Evolutionary conservation across 2,329 filamentous ascomycete genomes (phyloP), one percentile per base, ranked within the genome.

Genomic region (Neodidymelliopsis sp.): DNA sequence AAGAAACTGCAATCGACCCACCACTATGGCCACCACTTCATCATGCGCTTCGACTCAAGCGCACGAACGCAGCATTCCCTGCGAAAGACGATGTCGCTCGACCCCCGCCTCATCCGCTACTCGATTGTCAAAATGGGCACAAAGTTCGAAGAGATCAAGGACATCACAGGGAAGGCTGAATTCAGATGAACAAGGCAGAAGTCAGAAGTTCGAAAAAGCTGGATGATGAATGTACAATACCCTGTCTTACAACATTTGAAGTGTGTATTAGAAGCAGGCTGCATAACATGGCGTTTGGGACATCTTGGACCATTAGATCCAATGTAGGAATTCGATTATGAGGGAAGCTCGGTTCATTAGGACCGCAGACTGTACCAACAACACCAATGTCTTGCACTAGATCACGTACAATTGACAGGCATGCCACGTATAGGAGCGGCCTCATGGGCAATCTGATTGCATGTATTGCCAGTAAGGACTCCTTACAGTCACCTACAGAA

Each of bases 41-140:
- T 96, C 69, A 90, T 99, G 89, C 90, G 94, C 64, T 99, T 96
- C 80, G 94, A 99, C 74, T 79, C 88, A 47, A 88, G 86, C 51
- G 77, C 86, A 6, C 74, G 79, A 39, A 87, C 89, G 6, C 93
- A 97, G 75, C 78, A 89, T 59, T 80, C 85, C 31, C 83, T 99
- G 29, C 83, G 87, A 54, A 82, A 81, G 53, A 93, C 89, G 13
- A 81, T 99, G 59, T 83, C 84, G 39, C 80, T 96, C 60, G 94
- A 99, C 76, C 93, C 94, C 29, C 82, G 94, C 48, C 89, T 97
- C 84, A 89, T 99, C 56, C 85, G 91, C 50, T 88, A 92, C 65
- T 87, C 86, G 19, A 86, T 93, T 52, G 91, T 97, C 49, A 95
- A 92, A 80, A 80, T 97, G 59, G 93, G 92, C 7, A 76, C 79